Evolutionary conservation across 2,329 filamentous ascomycete species (phyloP).

Genomic region (Cladobotryum mycophilum): DNA sequence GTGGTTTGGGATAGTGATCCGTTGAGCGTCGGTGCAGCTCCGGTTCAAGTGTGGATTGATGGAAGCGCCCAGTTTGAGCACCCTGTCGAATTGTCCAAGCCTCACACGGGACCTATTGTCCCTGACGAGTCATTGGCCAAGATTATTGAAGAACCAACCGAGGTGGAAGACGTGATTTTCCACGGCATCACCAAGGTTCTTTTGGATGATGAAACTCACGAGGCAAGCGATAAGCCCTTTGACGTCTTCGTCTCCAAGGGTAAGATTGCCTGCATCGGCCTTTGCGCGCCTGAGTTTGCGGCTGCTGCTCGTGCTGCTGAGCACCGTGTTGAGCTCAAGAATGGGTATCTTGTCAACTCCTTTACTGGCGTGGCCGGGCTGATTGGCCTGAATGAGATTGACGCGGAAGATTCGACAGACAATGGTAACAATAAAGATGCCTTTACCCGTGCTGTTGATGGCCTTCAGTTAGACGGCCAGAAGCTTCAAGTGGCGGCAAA

Average conservation of each 20-base stretch:
- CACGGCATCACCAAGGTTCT: conserved; percentile 49
- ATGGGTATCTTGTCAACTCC: conserved; percentile 55
- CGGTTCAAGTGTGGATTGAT: conserved; percentile 59
- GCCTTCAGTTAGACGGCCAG: conserved; percentile 48
- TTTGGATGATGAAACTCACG: conserved; percentile 35
- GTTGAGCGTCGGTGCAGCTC: conserved; percentile 51
- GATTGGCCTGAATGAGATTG: conserved; percentile 59
- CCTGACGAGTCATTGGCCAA: conserved; percentile 35
- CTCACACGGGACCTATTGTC: conserved; percentile 31
- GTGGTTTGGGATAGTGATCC: conserved; percentile 60
- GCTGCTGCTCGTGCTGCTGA: conserved; percentile 30
- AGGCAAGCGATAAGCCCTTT: conserved; percentile 30
- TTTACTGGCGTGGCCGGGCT: conserved; percentile 56
- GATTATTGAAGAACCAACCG: conserved; percentile 35
- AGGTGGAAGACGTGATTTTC: conserved; percentile 42
- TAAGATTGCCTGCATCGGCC: conserved; percentile 50
- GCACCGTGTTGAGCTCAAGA: conserved; percentile 40
- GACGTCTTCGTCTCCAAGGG: conserved; percentile 49
- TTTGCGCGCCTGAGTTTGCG: conserved; percentile 40
- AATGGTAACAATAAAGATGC: conserved; percentile 40
- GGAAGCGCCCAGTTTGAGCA: conserved; percentile 48
- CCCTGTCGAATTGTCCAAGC: conserved; percentile 49
- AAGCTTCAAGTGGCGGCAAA: conserved; percentile 47
- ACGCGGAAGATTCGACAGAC: conserved; percentile 48
- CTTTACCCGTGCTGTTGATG: conserved; percentile 55